A percentile compares a stretch with the other conserved stretches of the same genome.
Evolutionary conservation across 306 rosid genomes (phyloP).

Genomic region (Astragalus membranaceus): DNA sequence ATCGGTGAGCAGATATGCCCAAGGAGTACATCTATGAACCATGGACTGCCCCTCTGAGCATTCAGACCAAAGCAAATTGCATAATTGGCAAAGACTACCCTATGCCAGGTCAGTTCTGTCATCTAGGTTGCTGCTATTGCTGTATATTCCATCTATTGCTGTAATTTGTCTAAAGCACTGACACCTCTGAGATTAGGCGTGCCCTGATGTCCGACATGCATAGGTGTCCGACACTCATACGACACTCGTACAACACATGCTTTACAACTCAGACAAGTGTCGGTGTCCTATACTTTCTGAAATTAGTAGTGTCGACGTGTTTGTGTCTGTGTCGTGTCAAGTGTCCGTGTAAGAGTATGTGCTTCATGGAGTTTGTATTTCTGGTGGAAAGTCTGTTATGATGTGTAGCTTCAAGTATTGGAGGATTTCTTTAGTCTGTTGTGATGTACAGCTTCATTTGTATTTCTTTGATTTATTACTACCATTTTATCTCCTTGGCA

Average conservation of each 20-base stretch:
- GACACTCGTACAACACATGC: too few relatives aligned
- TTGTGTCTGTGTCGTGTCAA: too few relatives aligned
- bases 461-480: background rate
- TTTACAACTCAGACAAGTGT: too few relatives aligned
- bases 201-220: too few relatives aligned
- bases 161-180: too few relatives aligned
- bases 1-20: slow-evolving; percentile 68
- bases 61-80: slow-evolving; percentile 88
- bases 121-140: background rate
- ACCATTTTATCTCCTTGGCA: too few relatives aligned
- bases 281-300: too few relatives aligned
- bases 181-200: too few relatives aligned
- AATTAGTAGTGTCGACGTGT: too few relatives aligned
- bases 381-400: slow-evolving; percentile 2
- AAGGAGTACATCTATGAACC: slow-evolving; percentile 89
- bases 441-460: background rate
- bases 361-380: background rate
- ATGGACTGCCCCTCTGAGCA: slow-evolving; percentile 86
- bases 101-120: slow-evolving; percentile 60
- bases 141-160: too few relatives aligned
- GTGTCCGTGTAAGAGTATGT: too few relatives aligned
- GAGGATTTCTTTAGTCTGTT: background rate
- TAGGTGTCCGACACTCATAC: too few relatives aligned
- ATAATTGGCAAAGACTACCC: slow-evolving; percentile 91
- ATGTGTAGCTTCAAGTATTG: background rate